Evolutionary conservation across 345 rosid genomes (phyloP).

Genomic region (Gossypium bickii): DNA sequence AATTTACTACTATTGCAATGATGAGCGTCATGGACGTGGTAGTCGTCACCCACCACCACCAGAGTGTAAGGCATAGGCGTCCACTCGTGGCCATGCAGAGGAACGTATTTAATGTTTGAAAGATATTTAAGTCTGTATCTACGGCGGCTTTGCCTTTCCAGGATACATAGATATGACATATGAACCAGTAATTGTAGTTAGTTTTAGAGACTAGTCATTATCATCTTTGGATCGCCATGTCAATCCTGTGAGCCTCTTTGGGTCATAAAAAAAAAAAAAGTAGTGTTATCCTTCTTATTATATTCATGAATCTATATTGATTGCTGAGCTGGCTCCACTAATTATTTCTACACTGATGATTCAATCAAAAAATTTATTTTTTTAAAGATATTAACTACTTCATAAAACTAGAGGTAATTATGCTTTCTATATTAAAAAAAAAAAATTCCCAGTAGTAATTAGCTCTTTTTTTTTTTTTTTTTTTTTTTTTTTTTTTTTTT

Average conservation of each 20-base stretch:
- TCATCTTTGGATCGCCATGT: constrained; percentile 1
- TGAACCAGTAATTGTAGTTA: constrained; percentile 4
- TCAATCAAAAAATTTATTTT: no score
- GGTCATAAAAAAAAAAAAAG: neutral
- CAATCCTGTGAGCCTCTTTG: constrained; percentile 9
- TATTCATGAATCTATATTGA: neutral
- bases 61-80: constrained; percentile 6
- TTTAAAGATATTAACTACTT: neutral
- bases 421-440: no score
- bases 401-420: no score
- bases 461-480: no score
- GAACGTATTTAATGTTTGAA: constrained; percentile 1
- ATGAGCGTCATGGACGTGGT: neutral
- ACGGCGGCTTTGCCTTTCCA: neutral
- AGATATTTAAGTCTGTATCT: constrained; percentile 5
- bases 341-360: no score
- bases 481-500: no score
- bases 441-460: no score
- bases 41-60: constrained; percentile 9
- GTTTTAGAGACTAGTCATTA: neutral
- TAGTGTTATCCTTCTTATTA: neutral
- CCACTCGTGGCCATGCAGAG: neutral
- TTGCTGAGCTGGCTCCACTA: neutral
- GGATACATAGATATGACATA: neutral
- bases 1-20: constrained; percentile 37